phyloP scores from a whole-genome alignment of 768 basidiomycete species.

The Kwoniella newhampshirensis region DNA sequence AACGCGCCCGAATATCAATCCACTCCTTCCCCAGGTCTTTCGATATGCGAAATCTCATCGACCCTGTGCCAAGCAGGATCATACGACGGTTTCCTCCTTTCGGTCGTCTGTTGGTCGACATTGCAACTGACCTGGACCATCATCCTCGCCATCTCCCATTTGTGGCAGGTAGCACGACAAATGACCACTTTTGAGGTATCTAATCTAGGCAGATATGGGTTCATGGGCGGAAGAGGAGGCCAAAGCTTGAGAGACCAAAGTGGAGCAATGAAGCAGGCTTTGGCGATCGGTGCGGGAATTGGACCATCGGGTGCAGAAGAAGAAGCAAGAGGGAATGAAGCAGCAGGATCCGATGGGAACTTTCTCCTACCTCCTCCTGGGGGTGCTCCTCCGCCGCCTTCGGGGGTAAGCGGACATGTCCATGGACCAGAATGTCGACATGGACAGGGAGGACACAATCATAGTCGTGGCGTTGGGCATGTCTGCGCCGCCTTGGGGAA shows the following conservation, averaged over 20 bases:
- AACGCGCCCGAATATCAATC: constrained; percentile 40
- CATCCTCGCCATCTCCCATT: constrained; percentile 78
- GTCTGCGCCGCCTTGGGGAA: constrained; percentile 19
- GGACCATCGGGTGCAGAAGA: constrained; percentile 40
- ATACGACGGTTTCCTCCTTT: constrained; percentile 80
- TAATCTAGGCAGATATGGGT: constrained; percentile 92
- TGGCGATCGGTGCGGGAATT: constrained; percentile 41
- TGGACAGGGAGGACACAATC: constrained; percentile 16
- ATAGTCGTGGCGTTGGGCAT: constrained; percentile 15
- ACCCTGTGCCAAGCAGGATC: constrained; percentile 67
- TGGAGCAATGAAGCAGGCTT: constrained; percentile 44
- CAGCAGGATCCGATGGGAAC: constrained; percentile 27
- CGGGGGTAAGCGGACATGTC: constrained; percentile 24
- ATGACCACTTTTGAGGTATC: constrained; percentile 95
- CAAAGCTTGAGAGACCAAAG: constrained; percentile 49
- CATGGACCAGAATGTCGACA: constrained; percentile 57
- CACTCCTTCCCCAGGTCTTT: constrained; percentile 55
- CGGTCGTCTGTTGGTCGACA: constrained; percentile 78
- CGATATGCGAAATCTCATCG: constrained; percentile 67
- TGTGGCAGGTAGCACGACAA: constrained; percentile 88
- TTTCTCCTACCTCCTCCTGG: neutral
- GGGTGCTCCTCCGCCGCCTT: constrained; percentile 10
- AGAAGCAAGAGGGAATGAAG: constrained; percentile 25
- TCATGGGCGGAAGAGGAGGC: constrained; percentile 81
- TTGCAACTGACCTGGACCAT: constrained; percentile 94